Base-by-base conservation (phyloP, 2,329 filamentous ascomycete species). In the Colletotrichum ledebouriae region DNA sequence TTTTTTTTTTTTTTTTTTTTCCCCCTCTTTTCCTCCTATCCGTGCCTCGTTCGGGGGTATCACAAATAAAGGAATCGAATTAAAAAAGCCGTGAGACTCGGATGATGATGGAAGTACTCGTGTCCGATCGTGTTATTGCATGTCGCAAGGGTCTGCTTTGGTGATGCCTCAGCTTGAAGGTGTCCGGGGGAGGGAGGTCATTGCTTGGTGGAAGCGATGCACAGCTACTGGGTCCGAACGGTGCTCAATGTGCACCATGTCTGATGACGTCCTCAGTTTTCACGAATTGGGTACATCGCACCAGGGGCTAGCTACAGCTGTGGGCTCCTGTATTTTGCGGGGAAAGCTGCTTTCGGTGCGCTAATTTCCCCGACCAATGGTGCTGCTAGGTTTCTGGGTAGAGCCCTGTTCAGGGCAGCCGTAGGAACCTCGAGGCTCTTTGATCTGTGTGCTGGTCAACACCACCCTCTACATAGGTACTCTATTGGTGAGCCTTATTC, bases 231-330 rank as follows among this genome's bases (percentile, higher is more conserved):
- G 61, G 65, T 56, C 55, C 55, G 49, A 61, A 33, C 47, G 41
- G 33, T 63, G 64, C 64, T 68, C 41, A 61, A 60, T 69, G 66
- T 69, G 66, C 66, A 69, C 66, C 42, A 49, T 53, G 60, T 41
- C 60, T 69, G 66, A 69, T 69, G 66, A 69, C 66, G 66, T 69
- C 66, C 66, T 69, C 34, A 60, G 49, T 69, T 69, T 66, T 66
- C 42, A 69, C 61, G 25, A 60, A 66, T 66, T 66, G 55, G 64
- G 57, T 17, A 42, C 50, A 61, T 25, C 20, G 42, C 22, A 39
- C 20, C 56, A 44, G 56, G 49, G 22, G 41, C 59, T 58, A 46
- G 64, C 15, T 25, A 22, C 20, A 56, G 65, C 61, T 68, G 61
- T 55, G 50, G 58, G 65, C 68, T 70, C 22, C 58, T 59, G 22